phyloP scores from a whole-genome alignment of 352 stramenopile genomes.

The Globisporangium heterothallicum region DNA sequence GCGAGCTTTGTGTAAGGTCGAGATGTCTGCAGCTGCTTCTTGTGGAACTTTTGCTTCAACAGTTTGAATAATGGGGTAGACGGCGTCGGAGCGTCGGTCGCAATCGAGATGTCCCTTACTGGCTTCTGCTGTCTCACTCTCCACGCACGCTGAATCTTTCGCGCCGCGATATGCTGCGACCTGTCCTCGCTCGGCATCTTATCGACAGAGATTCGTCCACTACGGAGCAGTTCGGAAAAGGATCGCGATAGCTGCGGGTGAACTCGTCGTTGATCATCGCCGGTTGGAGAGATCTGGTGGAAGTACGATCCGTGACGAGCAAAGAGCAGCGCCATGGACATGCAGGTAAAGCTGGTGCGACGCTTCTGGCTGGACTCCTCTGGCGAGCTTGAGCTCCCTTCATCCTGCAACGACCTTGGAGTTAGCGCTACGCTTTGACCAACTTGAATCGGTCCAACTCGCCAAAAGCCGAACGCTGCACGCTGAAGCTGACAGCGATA shows the following conservation, averaged over 20 bases:
- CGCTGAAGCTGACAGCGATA: conserved; percentile 1
- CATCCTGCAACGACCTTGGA: conserved; percentile 1
- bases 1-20: too few relatives aligned
- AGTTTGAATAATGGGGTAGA: conserved; percentile 8
- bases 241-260: background rate
- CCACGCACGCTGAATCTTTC: conserved; percentile 27
- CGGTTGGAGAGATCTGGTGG: conserved; percentile 3
- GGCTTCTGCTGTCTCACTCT: conserved; percentile 9
- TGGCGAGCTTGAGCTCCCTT: background rate
- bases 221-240: conserved; percentile 4
- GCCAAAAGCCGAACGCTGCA: conserved; percentile 10
- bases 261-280: background rate
- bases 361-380: background rate
- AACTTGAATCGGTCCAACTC: background rate
- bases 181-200: background rate
- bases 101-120: background rate
- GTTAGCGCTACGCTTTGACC: background rate
- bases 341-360: conserved; percentile 30
- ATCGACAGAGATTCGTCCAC: background rate
- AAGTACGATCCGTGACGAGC: conserved; percentile 15
- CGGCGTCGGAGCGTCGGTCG: background rate
- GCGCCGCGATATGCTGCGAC: conserved; percentile 11
- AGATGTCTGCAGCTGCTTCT: background rate
- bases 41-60: conserved; percentile 1
- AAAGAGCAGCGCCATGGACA: conserved; percentile 36